These are phyloP conservation scores for Nidula microcarpa DNA, from an alignment of 768 basidiomycete species.

Conservation along the genomic window DNA sequence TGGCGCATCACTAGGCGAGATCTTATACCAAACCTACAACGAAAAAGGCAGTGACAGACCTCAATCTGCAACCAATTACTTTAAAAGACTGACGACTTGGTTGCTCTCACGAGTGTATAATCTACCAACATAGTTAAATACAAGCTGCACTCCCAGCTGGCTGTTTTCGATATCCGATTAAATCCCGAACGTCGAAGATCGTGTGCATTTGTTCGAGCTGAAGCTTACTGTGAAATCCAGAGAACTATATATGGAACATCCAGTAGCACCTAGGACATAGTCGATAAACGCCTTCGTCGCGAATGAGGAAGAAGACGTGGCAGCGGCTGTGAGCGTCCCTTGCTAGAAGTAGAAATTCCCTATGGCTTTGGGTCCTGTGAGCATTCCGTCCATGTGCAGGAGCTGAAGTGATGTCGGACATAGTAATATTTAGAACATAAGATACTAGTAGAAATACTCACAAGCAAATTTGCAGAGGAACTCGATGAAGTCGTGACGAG, in stretches of 20 bases:
- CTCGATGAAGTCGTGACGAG: slow-evolving; percentile 19
- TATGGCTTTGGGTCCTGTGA: slow-evolving; percentile 18
- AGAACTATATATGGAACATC: slow-evolving; percentile 21
- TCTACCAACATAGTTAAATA: slow-evolving; percentile 17
- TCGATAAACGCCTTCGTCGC: slow-evolving; percentile 14
- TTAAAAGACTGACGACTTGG: slow-evolving; percentile 13
- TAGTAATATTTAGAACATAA: neutral
- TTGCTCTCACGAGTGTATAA: slow-evolving; percentile 21
- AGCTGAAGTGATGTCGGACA: slow-evolving; percentile 13
- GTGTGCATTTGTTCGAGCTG: slow-evolving; percentile 26
- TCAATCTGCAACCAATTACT: neutral
- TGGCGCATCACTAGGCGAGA: neutral
- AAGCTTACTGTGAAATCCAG: slow-evolving; percentile 19
- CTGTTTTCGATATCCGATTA: slow-evolving; percentile 16
- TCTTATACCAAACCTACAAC: neutral
- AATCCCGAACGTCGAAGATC: slow-evolving; percentile 13
- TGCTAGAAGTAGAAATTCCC: slow-evolving; percentile 28
- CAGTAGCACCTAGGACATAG: slow-evolving; percentile 13
- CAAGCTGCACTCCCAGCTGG: slow-evolving; percentile 20
- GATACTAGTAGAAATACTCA: slow-evolving; percentile 2
- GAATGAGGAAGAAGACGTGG: slow-evolving; percentile 6
- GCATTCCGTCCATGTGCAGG: slow-evolving; percentile 18
- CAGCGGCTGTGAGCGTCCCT: slow-evolving; percentile 15
- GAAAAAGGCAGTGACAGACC: neutral
- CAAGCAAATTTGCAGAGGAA: slow-evolving; percentile 19